Evolutionary conservation across 257 asterid species (phyloP), one percentile per base, ranked within the genome.

Genomic region (Cordia subcordata): DNA sequence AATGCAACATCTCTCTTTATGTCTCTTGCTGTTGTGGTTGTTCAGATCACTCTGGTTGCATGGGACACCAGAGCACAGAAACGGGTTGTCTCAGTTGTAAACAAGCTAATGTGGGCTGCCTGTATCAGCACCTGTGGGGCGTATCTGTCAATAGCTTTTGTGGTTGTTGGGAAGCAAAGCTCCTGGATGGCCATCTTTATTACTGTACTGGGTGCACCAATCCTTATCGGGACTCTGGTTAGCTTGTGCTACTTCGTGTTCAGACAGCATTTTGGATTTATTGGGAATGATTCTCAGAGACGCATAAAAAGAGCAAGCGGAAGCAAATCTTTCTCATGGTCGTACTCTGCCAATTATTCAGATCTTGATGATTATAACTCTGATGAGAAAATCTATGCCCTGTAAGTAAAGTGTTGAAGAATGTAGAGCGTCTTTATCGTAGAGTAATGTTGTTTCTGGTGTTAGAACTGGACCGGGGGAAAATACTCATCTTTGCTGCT

Each of bases 51-150:
- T 0, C 56, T 93, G 54, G 92, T 93, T 10, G 96, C 97, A 0
- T 89, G 96, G 97, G 97, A 93, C 58, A 89, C 97, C 0, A 70
- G 76, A 17, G 94, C 99, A 13, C 97, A 93, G 79, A 86, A 75
- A 68, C 86, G 73, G 57, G 85, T 93, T 0, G 97, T 93, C 19
- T 85, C 96, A 0, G 86, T 93, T 5, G 96, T 93, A 66, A 93
- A 93, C 60, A 93, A 93, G 81, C 59, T 93, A 72, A 89, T 93
- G 99, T 93, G 99, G 99, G 88, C 95, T 0, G 99, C 99, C 1
- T 85, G 99, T 11, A 62, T 89, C 15, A 85, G 92, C 79, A 93
- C 97, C 0, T 93, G 96, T 13, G 99, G 97, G 2, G 96, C 99
- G 1, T 93, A 86, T 60, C 33, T 93, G 57, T 84, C 99, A 0